Evolutionary conservation across 2,329 filamentous ascomycete genomes (phyloP).

Genomic region (Neopestalotiopsis sp.): DNA sequence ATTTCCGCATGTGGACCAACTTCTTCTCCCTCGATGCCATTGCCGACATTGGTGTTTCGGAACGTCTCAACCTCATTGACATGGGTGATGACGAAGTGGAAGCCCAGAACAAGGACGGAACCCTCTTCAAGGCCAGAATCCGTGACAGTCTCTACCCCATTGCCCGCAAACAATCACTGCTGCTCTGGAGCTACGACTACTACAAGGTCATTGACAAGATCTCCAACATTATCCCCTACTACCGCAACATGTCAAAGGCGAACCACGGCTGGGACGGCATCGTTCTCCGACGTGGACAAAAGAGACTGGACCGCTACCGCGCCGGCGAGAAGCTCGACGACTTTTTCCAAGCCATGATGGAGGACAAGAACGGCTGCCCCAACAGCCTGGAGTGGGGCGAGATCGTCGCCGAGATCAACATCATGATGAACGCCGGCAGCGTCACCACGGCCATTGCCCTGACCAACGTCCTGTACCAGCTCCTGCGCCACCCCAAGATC

Average conservation of each 20-base stretch:
- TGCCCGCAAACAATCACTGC: slow-evolving; percentile 53
- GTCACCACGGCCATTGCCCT: slow-evolving; percentile 57
- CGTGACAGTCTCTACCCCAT: slow-evolving; percentile 58
- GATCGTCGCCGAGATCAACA: slow-evolving; percentile 59
- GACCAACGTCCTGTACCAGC: slow-evolving; percentile 57
- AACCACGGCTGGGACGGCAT: slow-evolving; percentile 53
- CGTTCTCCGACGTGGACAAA: slow-evolving; percentile 48
- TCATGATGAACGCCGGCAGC: slow-evolving; percentile 58
- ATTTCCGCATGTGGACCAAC: slow-evolving; percentile 58
- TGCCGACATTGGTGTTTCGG: slow-evolving; percentile 58
- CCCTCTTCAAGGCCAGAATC: slow-evolving; percentile 49
- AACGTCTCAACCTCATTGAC: slow-evolving; percentile 58
- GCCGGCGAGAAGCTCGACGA: slow-evolving; percentile 62
- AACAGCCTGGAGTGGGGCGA: slow-evolving; percentile 61
- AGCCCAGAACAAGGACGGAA: slow-evolving; percentile 51
- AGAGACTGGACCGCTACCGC: slow-evolving; percentile 49
- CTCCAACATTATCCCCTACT: slow-evolving; percentile 51
- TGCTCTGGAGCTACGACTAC: slow-evolving; percentile 58
- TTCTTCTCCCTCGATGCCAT: slow-evolving; percentile 64
- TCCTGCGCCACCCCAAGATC: slow-evolving; percentile 52
- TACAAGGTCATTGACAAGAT: slow-evolving; percentile 54
- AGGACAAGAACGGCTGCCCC: slow-evolving; percentile 45
- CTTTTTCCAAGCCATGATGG: slow-evolving; percentile 63
- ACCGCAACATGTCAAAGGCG: slow-evolving; percentile 43
- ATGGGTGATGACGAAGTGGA: slow-evolving; percentile 50